These are phyloP conservation scores for Xerocomus brunneocitrinus DNA, from an alignment of 768 basidiomycete genomes.

Conservation along the genomic window DNA sequence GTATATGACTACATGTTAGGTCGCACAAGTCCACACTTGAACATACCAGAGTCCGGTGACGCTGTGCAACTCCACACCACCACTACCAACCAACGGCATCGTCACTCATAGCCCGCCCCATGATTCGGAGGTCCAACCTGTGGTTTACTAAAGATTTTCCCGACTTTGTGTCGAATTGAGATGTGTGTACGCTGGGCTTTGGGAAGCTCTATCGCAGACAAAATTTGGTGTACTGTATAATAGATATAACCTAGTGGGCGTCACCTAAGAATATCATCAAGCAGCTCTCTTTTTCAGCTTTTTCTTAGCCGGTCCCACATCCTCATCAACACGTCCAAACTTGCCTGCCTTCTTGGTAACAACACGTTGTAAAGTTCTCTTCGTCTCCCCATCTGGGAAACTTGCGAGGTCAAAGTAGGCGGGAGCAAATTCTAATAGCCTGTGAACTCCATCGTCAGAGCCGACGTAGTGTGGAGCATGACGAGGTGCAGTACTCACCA, in stretches of 20 bases:
- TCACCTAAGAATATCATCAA: background rate
- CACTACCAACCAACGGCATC: too few species aligned
- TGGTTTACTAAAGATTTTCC: too few species aligned
- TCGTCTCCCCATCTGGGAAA: slow-evolving; percentile 71
- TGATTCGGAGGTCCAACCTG: too few species aligned
- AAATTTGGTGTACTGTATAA: background rate
- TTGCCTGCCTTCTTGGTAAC: slow-evolving; percentile 50
- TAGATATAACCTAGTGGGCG: background rate
- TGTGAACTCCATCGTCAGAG: slow-evolving; percentile 17
- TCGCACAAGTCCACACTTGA: too few species aligned
- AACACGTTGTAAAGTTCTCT: slow-evolving; percentile 52
- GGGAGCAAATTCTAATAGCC: slow-evolving; percentile 60
- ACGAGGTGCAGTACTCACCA: slow-evolving; percentile 52
- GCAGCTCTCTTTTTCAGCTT: slow-evolving; percentile 8
- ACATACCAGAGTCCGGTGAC: too few species aligned
- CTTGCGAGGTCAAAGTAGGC: slow-evolving; percentile 58
- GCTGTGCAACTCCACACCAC: too few species aligned
- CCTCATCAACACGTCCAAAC: slow-evolving; percentile 9
- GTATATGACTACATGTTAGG: too few species aligned
- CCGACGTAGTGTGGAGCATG: background rate
- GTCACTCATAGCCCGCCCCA: too few species aligned
- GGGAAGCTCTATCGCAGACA: background rate
- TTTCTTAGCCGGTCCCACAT: slow-evolving; percentile 7
- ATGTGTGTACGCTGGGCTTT: too few species aligned
- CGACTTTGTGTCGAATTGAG: too few species aligned